Evolutionary conservation across 441 rosid genomes (phyloP).

Genomic region (Sinapis alba): DNA sequence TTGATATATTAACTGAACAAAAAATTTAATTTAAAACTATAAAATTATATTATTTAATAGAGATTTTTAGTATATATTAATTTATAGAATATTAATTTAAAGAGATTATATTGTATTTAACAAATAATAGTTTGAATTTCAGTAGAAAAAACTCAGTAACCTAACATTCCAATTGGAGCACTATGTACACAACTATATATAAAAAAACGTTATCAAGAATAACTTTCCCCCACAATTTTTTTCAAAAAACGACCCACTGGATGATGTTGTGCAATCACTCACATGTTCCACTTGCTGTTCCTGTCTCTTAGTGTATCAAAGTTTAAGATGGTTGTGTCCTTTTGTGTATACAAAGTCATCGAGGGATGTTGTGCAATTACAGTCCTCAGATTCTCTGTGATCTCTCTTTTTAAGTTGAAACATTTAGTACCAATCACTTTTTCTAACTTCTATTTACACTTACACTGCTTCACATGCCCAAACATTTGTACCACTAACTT

Average conservation of each 20-base stretch:
- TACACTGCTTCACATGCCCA: constrained; percentile 31
- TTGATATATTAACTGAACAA: too few species aligned
- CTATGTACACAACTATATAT: constrained; percentile 4
- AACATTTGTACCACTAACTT: constrained; percentile 30
- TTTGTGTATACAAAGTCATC: constrained; percentile 33
- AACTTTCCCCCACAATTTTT: neutral
- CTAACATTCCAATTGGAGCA: constrained; percentile 20
- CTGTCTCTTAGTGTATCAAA: constrained; percentile 20
- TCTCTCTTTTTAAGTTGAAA: constrained; percentile 35
- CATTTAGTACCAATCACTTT: constrained; percentile 36
- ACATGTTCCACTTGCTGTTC: constrained; percentile 34
- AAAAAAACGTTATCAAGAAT: neutral
- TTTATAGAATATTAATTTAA: too few species aligned
- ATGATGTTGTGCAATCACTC: constrained; percentile 31
- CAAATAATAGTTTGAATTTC: neutral
- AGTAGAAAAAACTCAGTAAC: neutral
- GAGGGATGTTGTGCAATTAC: constrained; percentile 30
- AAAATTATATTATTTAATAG: too few species aligned
- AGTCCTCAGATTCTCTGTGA: constrained; percentile 39
- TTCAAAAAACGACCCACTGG: constrained; percentile 6
- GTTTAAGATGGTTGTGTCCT: constrained; percentile 29
- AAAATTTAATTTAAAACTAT: too few species aligned
- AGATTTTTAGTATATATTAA: too few species aligned
- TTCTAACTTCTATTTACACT: constrained; percentile 29
- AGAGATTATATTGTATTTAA: too few species aligned